Percentiles rank a stretch among this genome's conserved stretches.
Evolutionary conservation across 257 asterid genomes (phyloP).

Genomic region (Ligustrum vulgare): DNA sequence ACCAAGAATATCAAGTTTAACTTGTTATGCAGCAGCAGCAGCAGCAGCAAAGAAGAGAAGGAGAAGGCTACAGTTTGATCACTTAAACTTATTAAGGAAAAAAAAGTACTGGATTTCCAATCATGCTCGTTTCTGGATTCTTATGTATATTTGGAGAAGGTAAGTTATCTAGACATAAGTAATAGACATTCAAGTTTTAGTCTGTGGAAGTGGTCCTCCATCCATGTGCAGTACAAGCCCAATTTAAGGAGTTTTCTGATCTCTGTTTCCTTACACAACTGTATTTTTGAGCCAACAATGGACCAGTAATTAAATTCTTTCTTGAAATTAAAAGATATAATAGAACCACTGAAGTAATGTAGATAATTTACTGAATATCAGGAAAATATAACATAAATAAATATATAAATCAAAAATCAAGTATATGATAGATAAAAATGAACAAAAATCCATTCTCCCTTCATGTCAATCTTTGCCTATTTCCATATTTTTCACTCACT

Average conservation of each 20-base stretch:
- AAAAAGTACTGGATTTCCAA: not conserved
- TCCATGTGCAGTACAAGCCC: not conserved
- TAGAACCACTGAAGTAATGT: not conserved
- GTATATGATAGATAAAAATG: not conserved
- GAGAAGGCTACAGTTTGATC: conserved; percentile 4
- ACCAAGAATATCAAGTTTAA: conserved; percentile 4
- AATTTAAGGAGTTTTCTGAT: not conserved
- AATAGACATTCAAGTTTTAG: not conserved
- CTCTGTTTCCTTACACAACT: not conserved
- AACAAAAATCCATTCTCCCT: not conserved
- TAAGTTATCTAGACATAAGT: not conserved
- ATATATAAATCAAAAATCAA: too few relatives aligned
- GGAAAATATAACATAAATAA: not conserved
- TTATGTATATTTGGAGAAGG: conserved; percentile 31
- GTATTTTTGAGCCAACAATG: not conserved
- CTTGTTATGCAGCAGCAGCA: not conserved
- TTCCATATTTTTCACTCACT: conserved; percentile 26
- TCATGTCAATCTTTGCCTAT: conserved; percentile 20
- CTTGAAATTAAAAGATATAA: not conserved
- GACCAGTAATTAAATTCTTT: not conserved
- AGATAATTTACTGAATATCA: not conserved
- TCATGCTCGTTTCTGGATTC: conserved; percentile 17
- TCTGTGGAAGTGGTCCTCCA: not conserved
- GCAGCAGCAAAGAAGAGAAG: not conserved
- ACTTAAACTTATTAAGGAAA: not conserved